Percentiles rank a stretch among this genome's conserved stretches.
Conservation (phyloP, 495 filamentous ascomycete species). For the Peziza echinospora region DNA sequence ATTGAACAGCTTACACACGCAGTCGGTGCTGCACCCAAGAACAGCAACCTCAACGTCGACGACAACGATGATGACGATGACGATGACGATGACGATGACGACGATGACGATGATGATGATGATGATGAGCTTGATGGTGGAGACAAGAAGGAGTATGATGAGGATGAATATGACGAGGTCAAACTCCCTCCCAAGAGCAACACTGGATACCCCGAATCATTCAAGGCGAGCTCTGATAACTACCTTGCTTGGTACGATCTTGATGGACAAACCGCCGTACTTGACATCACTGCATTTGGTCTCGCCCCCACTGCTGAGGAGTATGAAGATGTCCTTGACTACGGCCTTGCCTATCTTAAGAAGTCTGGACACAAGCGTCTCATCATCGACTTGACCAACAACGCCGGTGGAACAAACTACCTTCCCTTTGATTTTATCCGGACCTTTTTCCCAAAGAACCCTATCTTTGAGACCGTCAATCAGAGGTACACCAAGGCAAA, state of each 20-base stretch:
- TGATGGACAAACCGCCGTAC: constrained; percentile 7
- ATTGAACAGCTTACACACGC: no score
- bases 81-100: neutral
- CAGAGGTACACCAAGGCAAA: constrained; percentile 6
- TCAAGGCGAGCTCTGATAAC: constrained; percentile 1
- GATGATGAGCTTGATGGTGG: neutral
- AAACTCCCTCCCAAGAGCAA: no score
- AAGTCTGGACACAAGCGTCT: constrained; percentile 6
- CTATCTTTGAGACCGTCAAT: constrained; percentile 9
- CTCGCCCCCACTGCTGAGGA: neutral
- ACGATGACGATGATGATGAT: neutral
- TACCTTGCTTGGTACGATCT: constrained; percentile 6
- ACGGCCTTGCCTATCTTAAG: constrained; percentile 6
- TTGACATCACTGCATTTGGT: constrained; percentile 6
- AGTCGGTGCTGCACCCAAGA: no score
- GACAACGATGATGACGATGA: neutral
- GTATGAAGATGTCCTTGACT: neutral
- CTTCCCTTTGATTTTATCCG: constrained; percentile 11
- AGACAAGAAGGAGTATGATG: neutral
- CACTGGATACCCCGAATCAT: neutral
- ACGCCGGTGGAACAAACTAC: constrained; percentile 8
- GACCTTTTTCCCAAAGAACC: constrained; percentile 8
- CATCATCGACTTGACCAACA: constrained; percentile 12
- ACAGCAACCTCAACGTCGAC: no score
- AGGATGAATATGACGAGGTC: constrained; percentile 1